Evolutionary conservation across 2,329 filamentous ascomycete genomes (phyloP).

Genomic region (Penicillium paneum): DNA sequence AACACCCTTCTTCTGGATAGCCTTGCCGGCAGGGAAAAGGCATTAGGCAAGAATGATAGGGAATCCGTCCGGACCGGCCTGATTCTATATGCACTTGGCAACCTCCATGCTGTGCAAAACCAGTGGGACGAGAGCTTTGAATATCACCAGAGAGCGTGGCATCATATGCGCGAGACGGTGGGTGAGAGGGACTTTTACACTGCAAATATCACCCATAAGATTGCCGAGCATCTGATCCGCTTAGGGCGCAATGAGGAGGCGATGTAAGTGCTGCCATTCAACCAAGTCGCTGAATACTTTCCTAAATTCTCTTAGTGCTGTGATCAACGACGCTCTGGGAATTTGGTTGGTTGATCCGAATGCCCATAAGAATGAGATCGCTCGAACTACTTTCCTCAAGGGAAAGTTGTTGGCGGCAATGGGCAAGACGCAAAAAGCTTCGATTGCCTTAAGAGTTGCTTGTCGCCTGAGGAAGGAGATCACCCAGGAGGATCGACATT

Average conservation of each 20-base stretch:
- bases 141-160: slow-evolving; percentile 21
- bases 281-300: background rate
- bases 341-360: slow-evolving; percentile 11
- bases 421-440: slow-evolving; percentile 18
- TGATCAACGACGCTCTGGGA: slow-evolving; percentile 17
- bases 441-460: slow-evolving; percentile 14
- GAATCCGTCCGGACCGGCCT: slow-evolving; percentile 9
- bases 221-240: slow-evolving; percentile 23
- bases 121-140: slow-evolving; percentile 17
- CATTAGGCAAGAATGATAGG: slow-evolving; percentile 20
- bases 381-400: slow-evolving; percentile 23
- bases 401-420: slow-evolving; percentile 14
- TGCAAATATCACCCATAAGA: slow-evolving; percentile 20
- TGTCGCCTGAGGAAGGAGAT: slow-evolving; percentile 23
- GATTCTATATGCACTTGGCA: background rate
- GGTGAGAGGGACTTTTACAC: slow-evolving; percentile 27
- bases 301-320: slow-evolving; percentile 11
- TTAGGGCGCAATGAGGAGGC: background rate
- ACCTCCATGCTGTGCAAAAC: background rate
- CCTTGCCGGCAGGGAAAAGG: slow-evolving; percentile 19
- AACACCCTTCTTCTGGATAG: slow-evolving; percentile 21
- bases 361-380: slow-evolving; percentile 21
- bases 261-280: background rate
- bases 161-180: slow-evolving; percentile 22
- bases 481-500: slow-evolving; percentile 17